Conservation (phyloP, 306 rosid genomes). For the Boehmeria nivea region DNA sequence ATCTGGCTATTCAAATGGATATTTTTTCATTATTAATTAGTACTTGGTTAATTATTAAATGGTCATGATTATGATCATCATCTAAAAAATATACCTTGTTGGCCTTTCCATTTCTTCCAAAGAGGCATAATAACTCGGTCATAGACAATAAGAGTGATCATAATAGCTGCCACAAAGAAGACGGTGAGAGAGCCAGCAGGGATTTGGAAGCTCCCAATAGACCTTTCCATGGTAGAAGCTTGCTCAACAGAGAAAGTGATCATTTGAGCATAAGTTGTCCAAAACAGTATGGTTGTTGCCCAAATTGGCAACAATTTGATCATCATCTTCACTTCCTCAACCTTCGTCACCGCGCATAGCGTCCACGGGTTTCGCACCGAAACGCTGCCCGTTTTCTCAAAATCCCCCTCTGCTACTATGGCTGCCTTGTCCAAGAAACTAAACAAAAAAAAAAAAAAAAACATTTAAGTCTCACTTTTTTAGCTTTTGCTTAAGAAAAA, state of each 20-base stretch:
- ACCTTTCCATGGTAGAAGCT: constrained; percentile 85
- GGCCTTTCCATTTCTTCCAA: constrained; percentile 70
- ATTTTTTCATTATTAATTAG: too few relatives aligned
- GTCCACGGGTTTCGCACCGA: constrained; percentile 68
- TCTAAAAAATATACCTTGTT: constrained; percentile 46
- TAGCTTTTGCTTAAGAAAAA: too few relatives aligned
- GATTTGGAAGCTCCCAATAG: constrained; percentile 57
- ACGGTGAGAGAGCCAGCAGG: constrained; percentile 89
- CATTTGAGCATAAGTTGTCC: constrained; percentile 91
- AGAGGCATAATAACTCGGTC: constrained; percentile 83
- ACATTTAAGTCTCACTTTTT: too few relatives aligned
- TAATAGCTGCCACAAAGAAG: constrained; percentile 75
- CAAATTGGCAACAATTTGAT: constrained; percentile 73
- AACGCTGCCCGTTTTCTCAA: constrained; percentile 31
- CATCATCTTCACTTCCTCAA: constrained; percentile 95
- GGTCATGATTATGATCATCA: too few relatives aligned
- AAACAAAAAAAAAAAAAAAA: too few relatives aligned
- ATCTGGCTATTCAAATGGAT: too few relatives aligned
- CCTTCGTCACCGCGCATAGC: constrained; percentile 64
- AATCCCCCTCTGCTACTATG: constrained; percentile 51
- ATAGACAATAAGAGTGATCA: constrained; percentile 59
- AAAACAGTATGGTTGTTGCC: constrained; percentile 93
- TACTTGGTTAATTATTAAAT: too few relatives aligned
- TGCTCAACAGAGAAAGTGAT: constrained; percentile 93
- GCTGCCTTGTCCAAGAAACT: constrained; percentile 90